Base-by-base conservation (phyloP, 257 asterid species). In the Capsicum rhomboideum region DNA sequence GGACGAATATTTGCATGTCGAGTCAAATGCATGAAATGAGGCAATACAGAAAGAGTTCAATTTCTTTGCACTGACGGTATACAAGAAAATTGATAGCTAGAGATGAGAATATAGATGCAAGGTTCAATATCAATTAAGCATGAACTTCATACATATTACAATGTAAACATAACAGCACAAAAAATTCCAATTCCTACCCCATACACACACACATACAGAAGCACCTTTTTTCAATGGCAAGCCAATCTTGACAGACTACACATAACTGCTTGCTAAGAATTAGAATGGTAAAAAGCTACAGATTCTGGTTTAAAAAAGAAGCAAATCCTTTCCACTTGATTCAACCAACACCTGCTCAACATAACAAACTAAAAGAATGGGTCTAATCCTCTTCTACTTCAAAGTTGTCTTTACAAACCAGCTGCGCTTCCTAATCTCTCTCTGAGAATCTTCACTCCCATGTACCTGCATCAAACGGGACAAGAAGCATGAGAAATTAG, bases 391-490 rank as follows among this genome's bases (percentile, higher is more conserved):
- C 88, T 54, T 84, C 86, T 83, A 78, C 88, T 86, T 58, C 63
- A 82, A 58, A 46, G 29, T 34, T 61, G 40, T 67, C 67, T 83
- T 86, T 88, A 91, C 28, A 88, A 23, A 58, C 90, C 91, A 50
- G 95, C 95, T 83, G 82, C 89, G 85, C 84, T 84, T 54, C 98
- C 95, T 80, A 91, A 87, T 84, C 99, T 94, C 71, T 86, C 92
- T 84, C 95, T 88, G 82, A 94, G 72, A 83, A 96, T 94, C 94
- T 94, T 96, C 90, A 96, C 94, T 88, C 98, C 99, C 94, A 92
- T 90, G 89, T 96, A 96, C 96, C 99, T 96, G 89, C 91, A 89
- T 84, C 34, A 18, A 66, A 46, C 13, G 40, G 34, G 21, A 29
- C 42, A 64, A 21, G 71, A 31, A 55, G 31, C 21, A 75, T 69